A percentile compares a stretch with the other conserved stretches of the same genome.
Conservation (phyloP, 2,329 filamentous ascomycete genomes). For the Trichoderma pleuroti region DNA sequence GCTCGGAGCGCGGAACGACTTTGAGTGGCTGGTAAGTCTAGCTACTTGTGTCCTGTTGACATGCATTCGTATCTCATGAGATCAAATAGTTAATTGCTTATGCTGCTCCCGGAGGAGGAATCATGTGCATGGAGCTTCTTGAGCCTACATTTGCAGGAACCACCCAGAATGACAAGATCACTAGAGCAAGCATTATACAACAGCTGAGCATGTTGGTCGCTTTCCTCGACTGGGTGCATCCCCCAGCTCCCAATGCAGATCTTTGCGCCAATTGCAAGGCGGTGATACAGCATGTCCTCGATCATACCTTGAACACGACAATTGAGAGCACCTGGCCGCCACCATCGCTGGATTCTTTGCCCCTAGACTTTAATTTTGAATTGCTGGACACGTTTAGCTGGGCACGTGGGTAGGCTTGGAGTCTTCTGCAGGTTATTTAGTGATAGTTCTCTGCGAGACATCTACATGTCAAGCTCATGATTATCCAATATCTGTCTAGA, state of each 20-base stretch:
- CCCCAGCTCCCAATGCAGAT: neutral
- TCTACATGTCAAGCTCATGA: accelerated
- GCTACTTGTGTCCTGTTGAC: neutral
- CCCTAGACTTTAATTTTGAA: neutral
- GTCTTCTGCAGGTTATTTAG: no score
- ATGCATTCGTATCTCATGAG: neutral
- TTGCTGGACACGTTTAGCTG: neutral
- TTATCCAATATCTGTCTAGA: no score
- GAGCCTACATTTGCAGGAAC: neutral
- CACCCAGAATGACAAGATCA: neutral
- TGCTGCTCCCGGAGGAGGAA: neutral
- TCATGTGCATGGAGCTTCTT: neutral
- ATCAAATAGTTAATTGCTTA: neutral
- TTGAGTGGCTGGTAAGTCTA: neutral
- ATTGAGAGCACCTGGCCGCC: neutral
- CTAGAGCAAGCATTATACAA: neutral
- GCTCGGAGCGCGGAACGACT: neutral
- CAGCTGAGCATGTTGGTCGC: neutral
- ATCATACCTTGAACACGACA: neutral
- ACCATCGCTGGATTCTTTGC: neutral
- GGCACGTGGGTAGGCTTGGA: neutral
- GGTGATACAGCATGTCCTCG: neutral
- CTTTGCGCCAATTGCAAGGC: neutral
- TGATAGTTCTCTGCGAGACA: no score
- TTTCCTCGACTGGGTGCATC: neutral